Percentiles rank a stretch among this genome's conserved stretches.
Evolutionary conservation across 1,284 basidiomycete genomes (phyloP).

Genomic region (Rhodotorula sp.): DNA sequence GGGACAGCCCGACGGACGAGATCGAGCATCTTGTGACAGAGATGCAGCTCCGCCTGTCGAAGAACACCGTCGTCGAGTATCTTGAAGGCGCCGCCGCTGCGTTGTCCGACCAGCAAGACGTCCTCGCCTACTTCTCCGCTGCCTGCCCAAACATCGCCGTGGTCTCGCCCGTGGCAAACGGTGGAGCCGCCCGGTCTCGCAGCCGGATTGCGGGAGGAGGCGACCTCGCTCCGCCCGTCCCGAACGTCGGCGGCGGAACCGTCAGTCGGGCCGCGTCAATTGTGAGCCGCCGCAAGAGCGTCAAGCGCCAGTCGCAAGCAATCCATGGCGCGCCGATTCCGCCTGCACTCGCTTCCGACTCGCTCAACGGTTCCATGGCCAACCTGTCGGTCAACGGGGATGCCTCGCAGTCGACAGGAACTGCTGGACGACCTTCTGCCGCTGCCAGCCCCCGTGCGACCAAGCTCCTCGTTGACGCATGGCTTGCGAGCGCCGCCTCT

Average conservation of each 20-base stretch:
- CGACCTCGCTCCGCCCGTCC: neutral
- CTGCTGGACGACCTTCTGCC: neutral
- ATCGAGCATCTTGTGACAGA: conserved; percentile 73
- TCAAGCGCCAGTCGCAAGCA: neutral
- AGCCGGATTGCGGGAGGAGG: neutral
- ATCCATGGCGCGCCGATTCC: neutral
- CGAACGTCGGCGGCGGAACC: neutral
- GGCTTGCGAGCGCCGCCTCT: conserved; percentile 90
- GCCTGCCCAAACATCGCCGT: neutral
- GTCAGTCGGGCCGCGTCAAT: conserved; percentile 4
- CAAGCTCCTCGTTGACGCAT: conserved; percentile 76
- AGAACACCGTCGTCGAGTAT: conserved; percentile 77
- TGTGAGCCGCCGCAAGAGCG: conserved; percentile 2
- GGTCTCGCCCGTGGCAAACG: neutral
- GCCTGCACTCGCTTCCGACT: neutral
- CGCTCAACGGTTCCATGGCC: conserved; percentile 45
- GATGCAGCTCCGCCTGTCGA: conserved; percentile 82
- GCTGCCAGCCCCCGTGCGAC: conserved; percentile 58
- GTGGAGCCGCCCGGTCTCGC: no score
- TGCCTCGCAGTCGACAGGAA: neutral
- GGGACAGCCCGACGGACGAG: conserved; percentile 59
- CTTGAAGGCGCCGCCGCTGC: conserved; percentile 83
- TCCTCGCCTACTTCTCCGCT: conserved; percentile 72
- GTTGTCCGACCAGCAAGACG: conserved; percentile 74
- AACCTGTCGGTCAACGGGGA: neutral